Evolutionary conservation across 345 rosid genomes (phyloP), one percentile per base, ranked within the genome.

Genomic region (Aquilaria sinensis): DNA sequence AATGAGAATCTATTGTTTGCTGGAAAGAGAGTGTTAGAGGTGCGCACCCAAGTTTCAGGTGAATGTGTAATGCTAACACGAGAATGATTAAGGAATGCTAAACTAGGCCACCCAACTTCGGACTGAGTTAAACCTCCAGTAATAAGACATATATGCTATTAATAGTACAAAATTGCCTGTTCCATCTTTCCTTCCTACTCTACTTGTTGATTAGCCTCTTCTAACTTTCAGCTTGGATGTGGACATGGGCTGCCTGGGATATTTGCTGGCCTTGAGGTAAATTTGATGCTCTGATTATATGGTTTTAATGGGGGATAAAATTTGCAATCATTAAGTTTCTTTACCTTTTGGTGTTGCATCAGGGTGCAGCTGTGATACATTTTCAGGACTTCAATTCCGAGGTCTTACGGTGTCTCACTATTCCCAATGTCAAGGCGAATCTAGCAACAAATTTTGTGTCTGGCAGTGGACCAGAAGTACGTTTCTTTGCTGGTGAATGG

Each of bases 231-330:
- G 96, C 93, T 94, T 76, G 97, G 99, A 76, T 90, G 99, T 58
- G 97, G 96, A 65, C 96, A 86, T 75, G 93, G 90, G 31, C 93
- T 94, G 71, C 97, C 96, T 10, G 97, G 85, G 57, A 85, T 90
- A 65, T 85, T 75, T 72, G 85, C 96, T 6, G 86, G 78, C 84
- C 84, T 85, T 15, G 77, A 90, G 96, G 97, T 87, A 76, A 72
- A 53, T 33, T 13, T 7, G 70, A 9, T 50, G 60, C 64, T 48
- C 53, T 10, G 55, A 10, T 47, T 69, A 66, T 10, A 34, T 43
- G 47, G 23, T 67, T 30, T 53, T 2, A 57, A 30, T 52, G 64
- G 15, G 33, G 46, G 34, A 6, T 49, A 47, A 72, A 32, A 13
- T 73, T 56, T 41, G 31, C 54, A 61, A 56, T 65, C 64, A 3